These are phyloP conservation scores for Biscogniauxia marginata DNA, from an alignment of 2,329 filamentous ascomycete genomes.

Conservation along the genomic window DNA sequence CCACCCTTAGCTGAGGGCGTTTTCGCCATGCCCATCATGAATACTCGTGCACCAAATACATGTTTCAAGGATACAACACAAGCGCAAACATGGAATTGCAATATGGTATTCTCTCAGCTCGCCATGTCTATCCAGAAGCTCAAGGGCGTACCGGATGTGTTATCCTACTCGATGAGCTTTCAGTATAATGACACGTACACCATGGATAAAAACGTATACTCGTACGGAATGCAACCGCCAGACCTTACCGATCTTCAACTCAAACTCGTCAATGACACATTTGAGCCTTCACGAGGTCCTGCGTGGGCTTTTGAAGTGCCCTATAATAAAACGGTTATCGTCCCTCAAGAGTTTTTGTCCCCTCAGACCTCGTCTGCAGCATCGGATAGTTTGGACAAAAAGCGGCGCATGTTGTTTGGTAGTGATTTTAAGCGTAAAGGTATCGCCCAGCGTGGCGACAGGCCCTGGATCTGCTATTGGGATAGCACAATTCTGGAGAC, in stretches of 20 bases:
- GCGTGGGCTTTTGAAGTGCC: conserved; percentile 53
- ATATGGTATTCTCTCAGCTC: conserved; percentile 47
- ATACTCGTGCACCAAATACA: conserved; percentile 47
- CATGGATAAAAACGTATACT: conserved; percentile 38
- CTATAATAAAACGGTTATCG: conserved; percentile 57
- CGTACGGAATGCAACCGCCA: conserved; percentile 56
- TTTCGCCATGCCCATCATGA: conserved; percentile 54
- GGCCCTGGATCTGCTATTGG: conserved; percentile 60
- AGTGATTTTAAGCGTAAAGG: conserved; percentile 39
- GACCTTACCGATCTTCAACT: conserved; percentile 41
- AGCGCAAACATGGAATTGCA: conserved; percentile 63
- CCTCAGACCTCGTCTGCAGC: conserved; percentile 7
- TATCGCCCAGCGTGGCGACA: conserved; percentile 46
- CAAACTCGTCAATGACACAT: conserved; percentile 51
- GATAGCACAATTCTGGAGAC: conserved; percentile 54
- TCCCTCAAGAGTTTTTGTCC: conserved; percentile 43
- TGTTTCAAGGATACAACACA: conserved; percentile 59
- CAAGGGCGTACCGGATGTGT: conserved; percentile 25
- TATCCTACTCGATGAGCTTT: conserved; percentile 43
- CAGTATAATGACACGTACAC: conserved; percentile 38
- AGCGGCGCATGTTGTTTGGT: conserved; percentile 29
- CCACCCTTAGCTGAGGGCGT: conserved; percentile 53
- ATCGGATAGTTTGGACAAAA: not conserved
- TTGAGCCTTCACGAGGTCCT: conserved; percentile 47
- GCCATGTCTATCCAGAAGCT: conserved; percentile 40